A percentile compares a stretch with the other conserved stretches of the same genome.
phyloP scores from a whole-genome alignment of 345 rosid species.

The Gynandropsis gynandra region DNA sequence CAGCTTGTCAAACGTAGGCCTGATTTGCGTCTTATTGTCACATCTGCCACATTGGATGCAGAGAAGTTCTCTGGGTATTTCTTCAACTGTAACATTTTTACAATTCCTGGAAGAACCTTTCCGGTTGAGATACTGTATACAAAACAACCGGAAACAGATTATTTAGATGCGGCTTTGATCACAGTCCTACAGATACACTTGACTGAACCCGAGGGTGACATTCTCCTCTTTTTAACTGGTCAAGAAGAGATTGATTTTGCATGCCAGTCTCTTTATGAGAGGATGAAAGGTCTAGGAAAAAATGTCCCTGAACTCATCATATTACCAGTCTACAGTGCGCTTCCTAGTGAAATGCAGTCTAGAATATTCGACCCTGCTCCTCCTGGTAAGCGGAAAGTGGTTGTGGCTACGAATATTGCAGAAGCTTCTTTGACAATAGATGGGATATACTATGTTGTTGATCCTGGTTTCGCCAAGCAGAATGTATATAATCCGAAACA shows the following conservation, averaged over 20 bases:
- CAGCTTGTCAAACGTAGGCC: too few relatives aligned
- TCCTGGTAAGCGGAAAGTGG: slow-evolving; percentile 86
- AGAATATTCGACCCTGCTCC: slow-evolving; percentile 93
- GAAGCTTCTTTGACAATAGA: slow-evolving; percentile 91
- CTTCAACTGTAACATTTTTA: slow-evolving; percentile 76
- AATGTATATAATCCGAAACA: slow-evolving; percentile 84
- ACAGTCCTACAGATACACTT: slow-evolving; percentile 84
- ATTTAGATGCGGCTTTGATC: slow-evolving; percentile 73
- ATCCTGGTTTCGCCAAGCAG: slow-evolving; percentile 88
- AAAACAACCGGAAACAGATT: slow-evolving; percentile 70
- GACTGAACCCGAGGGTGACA: slow-evolving; percentile 62
- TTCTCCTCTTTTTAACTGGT: slow-evolving; percentile 82
- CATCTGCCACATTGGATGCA: slow-evolving; percentile 96
- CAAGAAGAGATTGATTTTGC: slow-evolving; percentile 97
- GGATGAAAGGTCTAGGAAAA: slow-evolving; percentile 65
- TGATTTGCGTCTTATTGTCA: slow-evolving; percentile 72
- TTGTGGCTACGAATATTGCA: slow-evolving; percentile 89
- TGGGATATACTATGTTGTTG: slow-evolving; percentile 80
- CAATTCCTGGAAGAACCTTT: slow-evolving; percentile 85
- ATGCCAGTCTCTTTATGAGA: slow-evolving; percentile 62
- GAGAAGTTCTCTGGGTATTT: slow-evolving; percentile 91
- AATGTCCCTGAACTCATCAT: slow-evolving; percentile 80
- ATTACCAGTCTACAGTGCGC: slow-evolving; percentile 85
- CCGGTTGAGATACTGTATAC: slow-evolving; percentile 80
- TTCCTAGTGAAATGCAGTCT: slow-evolving; percentile 85